Percentiles rank a stretch among this genome's conserved stretches.
These are phyloP conservation scores for Diaporthe ampelina DNA, from an alignment of 2,329 filamentous ascomycete genomes.

Conservation along the genomic window DNA sequence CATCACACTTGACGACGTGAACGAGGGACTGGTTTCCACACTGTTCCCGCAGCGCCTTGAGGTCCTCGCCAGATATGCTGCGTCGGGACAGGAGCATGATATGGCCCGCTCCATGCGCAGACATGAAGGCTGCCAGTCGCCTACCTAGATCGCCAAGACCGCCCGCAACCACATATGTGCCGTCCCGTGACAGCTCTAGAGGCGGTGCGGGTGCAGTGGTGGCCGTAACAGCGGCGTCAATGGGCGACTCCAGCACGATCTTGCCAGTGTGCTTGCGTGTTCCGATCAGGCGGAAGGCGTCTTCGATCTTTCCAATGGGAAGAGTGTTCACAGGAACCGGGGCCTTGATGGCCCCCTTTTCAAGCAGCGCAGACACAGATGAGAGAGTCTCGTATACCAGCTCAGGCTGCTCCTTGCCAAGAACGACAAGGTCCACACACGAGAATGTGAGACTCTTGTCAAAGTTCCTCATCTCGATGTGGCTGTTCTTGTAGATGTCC, in stretches of 20 bases:
- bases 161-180: slow-evolving; percentile 51
- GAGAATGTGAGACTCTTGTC: slow-evolving; percentile 42
- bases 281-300: slow-evolving; percentile 60
- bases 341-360: background rate
- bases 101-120: slow-evolving; percentile 49
- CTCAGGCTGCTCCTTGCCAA: slow-evolving; percentile 12
- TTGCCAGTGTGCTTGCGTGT: slow-evolving; percentile 58
- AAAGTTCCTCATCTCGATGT: slow-evolving; percentile 54
- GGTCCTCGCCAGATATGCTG: slow-evolving; percentile 39
- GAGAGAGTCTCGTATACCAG: slow-evolving; percentile 30
- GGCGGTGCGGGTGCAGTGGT: slow-evolving; percentile 36
- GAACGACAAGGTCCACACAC: slow-evolving; percentile 34
- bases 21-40: slow-evolving; percentile 41
- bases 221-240: slow-evolving; percentile 42
- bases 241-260: slow-evolving; percentile 47
- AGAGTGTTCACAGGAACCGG: slow-evolving; percentile 50
- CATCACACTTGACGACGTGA: slow-evolving; percentile 53
- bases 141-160: slow-evolving; percentile 51
- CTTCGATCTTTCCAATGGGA: slow-evolving; percentile 52
- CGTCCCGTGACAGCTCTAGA: slow-evolving; percentile 42
- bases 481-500: slow-evolving; percentile 49
- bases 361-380: background rate
- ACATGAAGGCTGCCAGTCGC: slow-evolving; percentile 46
- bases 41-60: slow-evolving; percentile 37
- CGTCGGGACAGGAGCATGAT: slow-evolving; percentile 50